Conservation (phyloP, 495 filamentous ascomycete genomes). For the Glonium stellatum region DNA sequence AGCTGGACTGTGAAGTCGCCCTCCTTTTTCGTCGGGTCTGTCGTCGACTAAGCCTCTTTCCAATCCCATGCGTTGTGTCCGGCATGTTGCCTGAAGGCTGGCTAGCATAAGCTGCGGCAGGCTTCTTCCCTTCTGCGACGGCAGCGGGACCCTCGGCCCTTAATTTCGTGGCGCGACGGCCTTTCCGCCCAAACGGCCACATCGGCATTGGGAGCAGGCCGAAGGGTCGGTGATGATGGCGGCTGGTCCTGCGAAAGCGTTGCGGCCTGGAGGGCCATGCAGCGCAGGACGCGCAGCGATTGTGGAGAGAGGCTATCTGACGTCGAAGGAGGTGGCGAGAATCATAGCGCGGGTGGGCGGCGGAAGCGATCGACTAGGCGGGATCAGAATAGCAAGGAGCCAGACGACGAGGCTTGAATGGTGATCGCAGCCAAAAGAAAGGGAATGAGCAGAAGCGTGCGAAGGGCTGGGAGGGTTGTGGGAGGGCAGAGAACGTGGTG, state of each 20-base stretch:
- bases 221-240: background rate
- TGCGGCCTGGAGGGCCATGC: background rate
- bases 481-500: too few relatives aligned
- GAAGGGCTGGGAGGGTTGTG: background rate
- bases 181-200: conserved; percentile 29
- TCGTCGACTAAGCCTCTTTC: conserved; percentile 10
- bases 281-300: background rate
- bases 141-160: conserved; percentile 19
- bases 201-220: conserved; percentile 20
- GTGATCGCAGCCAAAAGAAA: background rate
- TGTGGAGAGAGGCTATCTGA: background rate
- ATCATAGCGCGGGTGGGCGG: background rate
- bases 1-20: conserved; percentile 15
- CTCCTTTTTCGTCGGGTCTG: conserved; percentile 24
- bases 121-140: conserved; percentile 22
- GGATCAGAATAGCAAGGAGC: background rate
- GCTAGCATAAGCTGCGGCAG: conserved; percentile 14
- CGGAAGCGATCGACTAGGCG: background rate
- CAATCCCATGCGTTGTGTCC: conserved; percentile 5
- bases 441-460: background rate
- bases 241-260: background rate
- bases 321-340: background rate
- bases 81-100: conserved; percentile 16
- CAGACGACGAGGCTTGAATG: background rate
- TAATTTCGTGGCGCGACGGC: conserved; percentile 19